phyloP scores from a whole-genome alignment of 352 stramenopile genomes.

The Phytophthora citricola region DNA sequence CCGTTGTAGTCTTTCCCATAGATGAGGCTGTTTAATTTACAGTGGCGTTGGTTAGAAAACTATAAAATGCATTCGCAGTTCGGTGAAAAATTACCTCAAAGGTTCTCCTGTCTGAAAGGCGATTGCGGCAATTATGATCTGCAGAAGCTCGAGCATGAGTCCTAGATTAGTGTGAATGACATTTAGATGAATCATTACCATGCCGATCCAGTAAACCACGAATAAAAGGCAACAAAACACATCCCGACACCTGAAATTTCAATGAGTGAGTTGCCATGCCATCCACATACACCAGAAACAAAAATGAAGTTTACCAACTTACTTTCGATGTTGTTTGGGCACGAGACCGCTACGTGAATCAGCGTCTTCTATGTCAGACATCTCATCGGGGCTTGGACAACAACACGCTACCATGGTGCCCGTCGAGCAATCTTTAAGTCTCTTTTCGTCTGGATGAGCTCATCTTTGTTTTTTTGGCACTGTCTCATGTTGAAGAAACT shows the following conservation, averaged over 20 bases:
- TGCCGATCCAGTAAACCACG: constrained; percentile 87
- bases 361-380: constrained; percentile 22
- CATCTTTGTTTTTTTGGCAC: not conserved
- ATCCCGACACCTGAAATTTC: constrained; percentile 68
- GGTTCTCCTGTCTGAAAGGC: constrained; percentile 72
- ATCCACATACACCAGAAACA: constrained; percentile 43
- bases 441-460: not conserved
- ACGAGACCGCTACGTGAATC: constrained; percentile 29
- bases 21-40: constrained; percentile 49
- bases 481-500: constrained; percentile 29
- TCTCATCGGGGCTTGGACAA: constrained; percentile 24
- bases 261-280: too few species aligned
- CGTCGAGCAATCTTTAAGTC: not conserved
- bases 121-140: constrained; percentile 67
- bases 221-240: constrained; percentile 84
- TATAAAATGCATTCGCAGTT: too few species aligned
- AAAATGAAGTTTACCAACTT: not conserved
- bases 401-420: constrained; percentile 35
- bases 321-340: constrained; percentile 39
- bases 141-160: too few species aligned
- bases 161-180: too few species aligned
- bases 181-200: constrained; percentile 40
- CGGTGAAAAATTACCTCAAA: constrained; percentile 33
- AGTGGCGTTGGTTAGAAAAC: not conserved
- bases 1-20: constrained; percentile 88